Conservation (phyloP, 2,329 filamentous ascomycete genomes). For the Pleomassaria siparia region DNA sequence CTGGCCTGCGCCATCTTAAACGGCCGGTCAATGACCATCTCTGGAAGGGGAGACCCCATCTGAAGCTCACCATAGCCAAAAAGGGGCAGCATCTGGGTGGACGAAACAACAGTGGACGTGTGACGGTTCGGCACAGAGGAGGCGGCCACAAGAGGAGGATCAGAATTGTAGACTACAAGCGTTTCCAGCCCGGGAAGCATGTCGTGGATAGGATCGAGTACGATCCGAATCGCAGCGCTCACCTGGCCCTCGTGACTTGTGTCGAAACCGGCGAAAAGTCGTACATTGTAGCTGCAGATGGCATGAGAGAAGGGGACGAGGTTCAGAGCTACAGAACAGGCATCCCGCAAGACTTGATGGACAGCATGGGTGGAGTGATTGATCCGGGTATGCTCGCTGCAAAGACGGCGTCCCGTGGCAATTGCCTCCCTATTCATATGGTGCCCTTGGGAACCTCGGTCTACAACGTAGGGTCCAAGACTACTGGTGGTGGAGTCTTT, state of each 20-base stretch:
- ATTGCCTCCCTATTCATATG: constrained; percentile 94
- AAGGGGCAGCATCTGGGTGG: constrained; percentile 92
- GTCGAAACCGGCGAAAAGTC: constrained; percentile 73
- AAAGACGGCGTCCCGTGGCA: constrained; percentile 90
- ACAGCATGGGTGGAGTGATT: constrained; percentile 87
- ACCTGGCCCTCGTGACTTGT: constrained; percentile 84
- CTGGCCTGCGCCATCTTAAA: constrained; percentile 86
- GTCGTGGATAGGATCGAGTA: constrained; percentile 93
- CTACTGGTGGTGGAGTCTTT: constrained; percentile 77
- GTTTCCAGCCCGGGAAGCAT: constrained; percentile 77
- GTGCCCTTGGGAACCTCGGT: constrained; percentile 92
- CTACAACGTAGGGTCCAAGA: constrained; percentile 80
- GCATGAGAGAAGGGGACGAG: constrained; percentile 85
- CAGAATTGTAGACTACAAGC: constrained; percentile 84
- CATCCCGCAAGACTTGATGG: constrained; percentile 82
- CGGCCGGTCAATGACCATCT: constrained; percentile 94
- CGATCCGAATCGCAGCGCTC: constrained; percentile 88
- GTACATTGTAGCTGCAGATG: constrained; percentile 95
- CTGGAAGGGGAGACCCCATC: constrained; percentile 86
- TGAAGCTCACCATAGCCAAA: constrained; percentile 84
- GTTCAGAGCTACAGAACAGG: constrained; percentile 90
- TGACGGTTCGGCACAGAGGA: constrained; percentile 89
- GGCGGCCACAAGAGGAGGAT: constrained; percentile 92
- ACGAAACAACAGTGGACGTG: constrained; percentile 79
- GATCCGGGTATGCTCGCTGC: constrained; percentile 96